Conservation (phyloP, 2,329 filamentous ascomycete species). For the Alternaria hordeiaustralica region DNA sequence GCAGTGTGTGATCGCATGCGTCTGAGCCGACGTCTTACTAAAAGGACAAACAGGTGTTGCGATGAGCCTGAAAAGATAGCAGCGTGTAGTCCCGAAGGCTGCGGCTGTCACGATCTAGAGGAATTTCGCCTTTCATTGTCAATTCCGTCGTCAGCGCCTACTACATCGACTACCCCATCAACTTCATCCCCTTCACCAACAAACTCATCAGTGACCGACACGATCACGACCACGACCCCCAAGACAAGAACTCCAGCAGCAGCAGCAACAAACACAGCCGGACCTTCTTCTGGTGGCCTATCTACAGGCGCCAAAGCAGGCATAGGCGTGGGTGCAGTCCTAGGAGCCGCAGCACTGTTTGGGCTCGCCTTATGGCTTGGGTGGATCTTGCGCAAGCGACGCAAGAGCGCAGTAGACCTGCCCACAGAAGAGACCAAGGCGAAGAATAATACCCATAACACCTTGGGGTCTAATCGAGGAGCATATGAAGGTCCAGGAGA, state of each 20-base stretch:
- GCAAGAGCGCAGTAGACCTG: background rate
- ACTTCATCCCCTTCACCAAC: background rate
- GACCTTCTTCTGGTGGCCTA: background rate
- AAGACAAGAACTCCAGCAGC: background rate
- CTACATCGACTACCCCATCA: background rate
- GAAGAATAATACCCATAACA: background rate
- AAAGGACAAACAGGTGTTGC: no score
- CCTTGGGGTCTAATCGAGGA: background rate
- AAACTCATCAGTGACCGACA: background rate
- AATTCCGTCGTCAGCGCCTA: no score
- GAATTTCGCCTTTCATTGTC: no score
- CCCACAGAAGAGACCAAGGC: background rate
- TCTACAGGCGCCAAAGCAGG: background rate
- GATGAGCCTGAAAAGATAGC: no score
- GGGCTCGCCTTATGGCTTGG: background rate
- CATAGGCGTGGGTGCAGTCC: background rate
- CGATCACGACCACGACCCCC: background rate
- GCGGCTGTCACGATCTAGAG: no score
- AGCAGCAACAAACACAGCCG: background rate
- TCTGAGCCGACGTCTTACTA: no score
- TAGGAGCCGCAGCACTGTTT: background rate
- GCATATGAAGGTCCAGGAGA: background rate
- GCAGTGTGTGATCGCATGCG: no score
- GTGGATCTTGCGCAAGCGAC: background rate
- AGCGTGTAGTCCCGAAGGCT: no score